Conservation (phyloP, 768 basidiomycete genomes). For the Naganishia vishniacii region DNA sequence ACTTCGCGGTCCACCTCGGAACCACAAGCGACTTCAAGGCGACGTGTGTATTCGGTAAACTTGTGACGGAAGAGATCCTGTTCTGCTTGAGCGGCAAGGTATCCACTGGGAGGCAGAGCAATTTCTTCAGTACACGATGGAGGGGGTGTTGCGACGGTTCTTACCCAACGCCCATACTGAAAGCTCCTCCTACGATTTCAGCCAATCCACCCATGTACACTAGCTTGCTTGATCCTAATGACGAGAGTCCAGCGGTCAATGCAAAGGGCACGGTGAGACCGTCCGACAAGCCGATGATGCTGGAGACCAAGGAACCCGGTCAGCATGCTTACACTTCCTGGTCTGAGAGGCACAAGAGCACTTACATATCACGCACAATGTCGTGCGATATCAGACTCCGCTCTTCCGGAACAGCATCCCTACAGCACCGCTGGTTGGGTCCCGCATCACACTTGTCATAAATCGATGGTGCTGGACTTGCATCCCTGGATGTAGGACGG, state of each 20-base stretch:
- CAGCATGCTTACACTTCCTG: neutral
- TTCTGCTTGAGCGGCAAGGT: conserved; percentile 93
- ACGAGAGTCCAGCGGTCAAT: conserved; percentile 60
- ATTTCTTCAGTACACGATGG: no score
- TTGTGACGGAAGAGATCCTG: conserved; percentile 88
- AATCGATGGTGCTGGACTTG: conserved; percentile 13
- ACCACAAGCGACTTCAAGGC: conserved; percentile 80
- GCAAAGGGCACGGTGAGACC: conserved; percentile 48
- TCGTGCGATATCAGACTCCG: conserved; percentile 19
- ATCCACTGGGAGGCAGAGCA: conserved; percentile 56
- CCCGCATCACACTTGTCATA: conserved; percentile 21
- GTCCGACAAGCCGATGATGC: conserved; percentile 46
- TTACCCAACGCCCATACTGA: conserved; percentile 85
- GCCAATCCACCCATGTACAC: conserved; percentile 92
- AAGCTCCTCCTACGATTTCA: conserved; percentile 91
- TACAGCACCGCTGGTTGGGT: conserved; percentile 14
- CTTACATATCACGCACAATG: conserved; percentile 30
- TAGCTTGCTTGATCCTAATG: conserved; percentile 69
- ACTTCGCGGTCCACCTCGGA: conserved; percentile 98
- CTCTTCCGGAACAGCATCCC: conserved; percentile 17
- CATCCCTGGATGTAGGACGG: neutral
- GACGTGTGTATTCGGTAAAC: conserved; percentile 64
- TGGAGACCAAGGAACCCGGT: neutral
- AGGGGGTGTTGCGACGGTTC: no score
- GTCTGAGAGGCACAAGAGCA: neutral